These are phyloP conservation scores for Juglanconis sp. DNA, from an alignment of 2,329 filamentous ascomycete species.

Conservation along the genomic window DNA sequence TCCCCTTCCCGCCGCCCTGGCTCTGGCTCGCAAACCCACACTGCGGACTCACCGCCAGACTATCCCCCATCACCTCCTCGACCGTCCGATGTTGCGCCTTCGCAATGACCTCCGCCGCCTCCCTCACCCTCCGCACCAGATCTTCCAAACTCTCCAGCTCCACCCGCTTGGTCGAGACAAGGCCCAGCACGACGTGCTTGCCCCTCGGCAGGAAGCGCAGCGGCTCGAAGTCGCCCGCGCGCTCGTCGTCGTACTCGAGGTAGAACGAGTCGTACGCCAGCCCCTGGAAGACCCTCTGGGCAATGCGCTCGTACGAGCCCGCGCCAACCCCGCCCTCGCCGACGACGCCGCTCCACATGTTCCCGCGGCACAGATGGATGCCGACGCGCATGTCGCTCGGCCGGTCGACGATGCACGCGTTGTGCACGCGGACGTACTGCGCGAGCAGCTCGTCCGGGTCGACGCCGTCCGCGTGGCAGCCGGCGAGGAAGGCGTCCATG, in stretches of 20 bases:
- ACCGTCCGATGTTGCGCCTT: slow-evolving; percentile 50
- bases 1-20: neutral
- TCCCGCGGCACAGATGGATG: slow-evolving; percentile 55
- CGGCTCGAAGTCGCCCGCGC: slow-evolving; percentile 47
- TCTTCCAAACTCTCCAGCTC: slow-evolving; percentile 42
- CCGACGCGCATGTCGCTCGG: slow-evolving; percentile 56
- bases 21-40: slow-evolving; percentile 40
- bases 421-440: slow-evolving; percentile 61
- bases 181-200: slow-evolving; percentile 49
- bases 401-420: slow-evolving; percentile 44
- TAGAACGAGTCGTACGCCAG: slow-evolving; percentile 49
- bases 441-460: slow-evolving; percentile 43
- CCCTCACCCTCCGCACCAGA: slow-evolving; percentile 40
- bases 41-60: slow-evolving; percentile 56
- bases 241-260: slow-evolving; percentile 48
- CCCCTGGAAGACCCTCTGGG: slow-evolving; percentile 45
- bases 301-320: slow-evolving; percentile 49
- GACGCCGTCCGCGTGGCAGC: slow-evolving; percentile 35
- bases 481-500: slow-evolving; percentile 54
- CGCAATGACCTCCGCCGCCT: slow-evolving; percentile 54
- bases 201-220: slow-evolving; percentile 43
- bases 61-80: slow-evolving; percentile 51
- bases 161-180: slow-evolving; percentile 47
- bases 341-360: slow-evolving; percentile 32
- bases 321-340: slow-evolving; percentile 43